Percentiles rank a stretch among this genome's conserved stretches.
Evolutionary conservation across 1,139 yeast species (phyloP).

Genomic region (Neolecta irregularis): DNA sequence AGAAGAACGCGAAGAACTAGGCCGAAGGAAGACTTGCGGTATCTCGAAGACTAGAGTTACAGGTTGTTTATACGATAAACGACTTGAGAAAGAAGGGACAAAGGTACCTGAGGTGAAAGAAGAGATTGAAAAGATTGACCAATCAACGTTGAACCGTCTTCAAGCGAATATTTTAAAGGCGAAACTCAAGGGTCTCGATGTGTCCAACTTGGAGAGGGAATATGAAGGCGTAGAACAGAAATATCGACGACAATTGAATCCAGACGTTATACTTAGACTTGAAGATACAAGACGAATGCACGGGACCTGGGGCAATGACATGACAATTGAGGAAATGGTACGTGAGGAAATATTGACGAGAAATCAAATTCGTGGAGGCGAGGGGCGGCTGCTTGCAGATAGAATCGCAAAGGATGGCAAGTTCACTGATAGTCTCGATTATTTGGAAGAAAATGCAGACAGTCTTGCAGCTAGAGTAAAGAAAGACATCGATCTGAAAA

Average conservation of each 20-base stretch:
- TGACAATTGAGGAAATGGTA: conserved; percentile 28
- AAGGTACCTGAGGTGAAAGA: conserved; percentile 4
- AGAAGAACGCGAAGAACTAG: conserved; percentile 23
- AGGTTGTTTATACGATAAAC: conserved; percentile 13
- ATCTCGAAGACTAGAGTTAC: conserved; percentile 9
- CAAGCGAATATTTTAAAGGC: conserved; percentile 28
- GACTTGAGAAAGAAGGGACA: conserved; percentile 5
- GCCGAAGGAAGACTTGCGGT: conserved; percentile 17
- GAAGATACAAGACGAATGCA: no score
- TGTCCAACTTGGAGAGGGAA: conserved; percentile 21
- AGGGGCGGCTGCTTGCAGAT: conserved; percentile 20
- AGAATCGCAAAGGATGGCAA: conserved; percentile 27
- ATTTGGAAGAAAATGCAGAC: conserved; percentile 30
- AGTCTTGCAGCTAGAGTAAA: conserved; percentile 23
- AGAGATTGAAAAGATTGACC: conserved; percentile 8
- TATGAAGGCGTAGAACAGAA: conserved; percentile 18
- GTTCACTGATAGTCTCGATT: conserved; percentile 26
- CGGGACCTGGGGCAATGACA: conserved; percentile 19
- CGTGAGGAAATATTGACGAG: conserved; percentile 25
- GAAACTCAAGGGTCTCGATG: conserved; percentile 21
- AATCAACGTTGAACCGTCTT: conserved; percentile 22
- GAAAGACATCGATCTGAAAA: conserved; percentile 21
- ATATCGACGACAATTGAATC: not conserved
- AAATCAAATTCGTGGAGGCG: conserved; percentile 17
- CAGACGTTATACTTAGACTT: conserved; percentile 13